A percentile compares a stretch with the other conserved stretches of the same genome.
These are phyloP conservation scores for Pythium grandisporangium DNA, from an alignment of 352 stramenopile genomes.

Conservation along the genomic window DNA sequence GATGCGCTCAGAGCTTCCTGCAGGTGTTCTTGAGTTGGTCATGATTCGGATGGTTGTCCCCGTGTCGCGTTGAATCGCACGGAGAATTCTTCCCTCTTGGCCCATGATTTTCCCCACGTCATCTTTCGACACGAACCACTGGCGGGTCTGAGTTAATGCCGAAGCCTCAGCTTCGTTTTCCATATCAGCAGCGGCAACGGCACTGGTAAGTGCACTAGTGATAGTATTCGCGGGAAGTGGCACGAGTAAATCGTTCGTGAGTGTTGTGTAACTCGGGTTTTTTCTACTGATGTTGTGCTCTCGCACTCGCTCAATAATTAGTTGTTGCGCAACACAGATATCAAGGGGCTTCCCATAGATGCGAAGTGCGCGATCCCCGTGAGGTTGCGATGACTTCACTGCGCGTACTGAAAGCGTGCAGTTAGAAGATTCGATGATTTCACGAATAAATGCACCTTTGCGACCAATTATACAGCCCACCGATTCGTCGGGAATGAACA, in stretches of 20 bases:
- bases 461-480: slow-evolving; percentile 40
- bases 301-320: slow-evolving; percentile 50
- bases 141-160: not conserved
- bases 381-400: slow-evolving; percentile 15
- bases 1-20: slow-evolving; percentile 32
- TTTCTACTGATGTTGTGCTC: slow-evolving; percentile 25
- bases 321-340: slow-evolving; percentile 50
- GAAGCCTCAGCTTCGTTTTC: slow-evolving; percentile 7
- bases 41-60: slow-evolving; percentile 35
- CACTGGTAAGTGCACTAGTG: slow-evolving; percentile 26
- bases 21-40: slow-evolving; percentile 18
- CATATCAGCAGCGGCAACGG: slow-evolving; percentile 11
- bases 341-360: slow-evolving; percentile 45
- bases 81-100: slow-evolving; percentile 26
- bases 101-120: slow-evolving; percentile 62
- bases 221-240: slow-evolving; percentile 26
- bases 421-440: slow-evolving; percentile 26
- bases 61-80: slow-evolving; percentile 29
- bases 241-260: slow-evolving; percentile 17
- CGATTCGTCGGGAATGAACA: slow-evolving; percentile 48
- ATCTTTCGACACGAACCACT: slow-evolving; percentile 40
- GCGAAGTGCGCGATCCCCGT: slow-evolving; percentile 44
- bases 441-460: slow-evolving; percentile 35
- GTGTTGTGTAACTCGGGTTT: slow-evolving; percentile 42
- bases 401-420: slow-evolving; percentile 52